Percentiles rank a stretch among this genome's conserved stretches.
Evolutionary conservation across 495 filamentous ascomycete genomes (phyloP).

Genomic region (Penicillium parvum): DNA sequence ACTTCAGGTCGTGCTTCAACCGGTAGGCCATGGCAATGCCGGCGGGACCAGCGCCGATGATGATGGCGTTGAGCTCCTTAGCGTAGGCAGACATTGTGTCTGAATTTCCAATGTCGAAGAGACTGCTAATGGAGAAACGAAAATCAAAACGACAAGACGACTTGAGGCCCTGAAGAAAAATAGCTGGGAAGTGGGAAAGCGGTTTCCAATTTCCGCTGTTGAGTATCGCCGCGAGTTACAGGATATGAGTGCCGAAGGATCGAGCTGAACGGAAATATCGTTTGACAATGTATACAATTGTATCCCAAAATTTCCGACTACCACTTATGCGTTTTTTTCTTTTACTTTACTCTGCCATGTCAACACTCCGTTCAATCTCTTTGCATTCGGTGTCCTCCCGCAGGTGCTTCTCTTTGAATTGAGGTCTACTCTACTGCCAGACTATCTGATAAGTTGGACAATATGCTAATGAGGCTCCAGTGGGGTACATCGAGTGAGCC

Average conservation of each 20-base stretch:
- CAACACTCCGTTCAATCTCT: too few relatives aligned
- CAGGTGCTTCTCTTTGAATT: too few relatives aligned
- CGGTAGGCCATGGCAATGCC: conserved; percentile 55
- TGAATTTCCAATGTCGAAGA: not conserved
- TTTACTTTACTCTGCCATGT: too few relatives aligned
- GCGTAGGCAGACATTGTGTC: not conserved
- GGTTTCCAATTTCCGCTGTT: not conserved
- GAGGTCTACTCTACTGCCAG: not conserved
- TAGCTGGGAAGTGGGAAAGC: not conserved
- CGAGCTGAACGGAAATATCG: not conserved
- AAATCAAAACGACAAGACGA: not conserved
- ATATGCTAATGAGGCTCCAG: not conserved
- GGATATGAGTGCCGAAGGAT: not conserved
- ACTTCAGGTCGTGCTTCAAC: conserved; percentile 49
- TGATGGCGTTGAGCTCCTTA: too few relatives aligned
- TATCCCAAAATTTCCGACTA: too few relatives aligned
- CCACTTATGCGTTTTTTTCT: too few relatives aligned
- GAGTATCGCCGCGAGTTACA: not conserved
- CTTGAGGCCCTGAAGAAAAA: not conserved
- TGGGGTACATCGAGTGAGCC: not conserved
- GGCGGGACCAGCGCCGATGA: conserved; percentile 53
- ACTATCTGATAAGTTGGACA: not conserved
- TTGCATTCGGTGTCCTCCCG: too few relatives aligned
- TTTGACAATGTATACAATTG: too few relatives aligned
- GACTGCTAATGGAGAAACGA: not conserved